These are phyloP conservation scores for Xerocomus tenax DNA, from an alignment of 1,284 basidiomycete genomes.

Conservation along the genomic window DNA sequence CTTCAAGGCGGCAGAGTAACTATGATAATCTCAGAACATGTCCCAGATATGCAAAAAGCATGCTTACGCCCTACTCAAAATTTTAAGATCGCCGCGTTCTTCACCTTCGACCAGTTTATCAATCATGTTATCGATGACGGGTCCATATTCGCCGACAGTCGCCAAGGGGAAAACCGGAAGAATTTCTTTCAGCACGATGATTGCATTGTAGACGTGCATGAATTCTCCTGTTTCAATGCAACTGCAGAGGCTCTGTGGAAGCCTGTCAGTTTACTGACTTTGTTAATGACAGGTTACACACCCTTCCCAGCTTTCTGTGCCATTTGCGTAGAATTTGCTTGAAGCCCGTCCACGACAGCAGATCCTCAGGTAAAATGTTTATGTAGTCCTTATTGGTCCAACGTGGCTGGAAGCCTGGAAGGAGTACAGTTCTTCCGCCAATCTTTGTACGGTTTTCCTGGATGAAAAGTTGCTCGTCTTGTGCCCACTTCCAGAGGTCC, in stretches of 20 bases:
- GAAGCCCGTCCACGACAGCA: slow-evolving; percentile 66
- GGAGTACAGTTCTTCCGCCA: slow-evolving; percentile 52
- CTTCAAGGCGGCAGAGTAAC: slow-evolving; percentile 64
- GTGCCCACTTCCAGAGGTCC: slow-evolving; percentile 72
- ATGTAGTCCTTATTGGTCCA: slow-evolving; percentile 41
- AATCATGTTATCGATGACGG: slow-evolving; percentile 55
- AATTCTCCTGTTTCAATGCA: slow-evolving; percentile 74
- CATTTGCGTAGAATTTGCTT: slow-evolving; percentile 71
- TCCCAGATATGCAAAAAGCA: background rate
- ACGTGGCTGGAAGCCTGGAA: slow-evolving; percentile 58
- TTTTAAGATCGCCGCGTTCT: slow-evolving; percentile 73
- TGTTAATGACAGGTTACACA: slow-evolving; percentile 22
- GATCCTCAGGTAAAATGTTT: slow-evolving; percentile 41
- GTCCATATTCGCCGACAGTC: slow-evolving; percentile 47
- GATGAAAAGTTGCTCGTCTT: slow-evolving; percentile 57
- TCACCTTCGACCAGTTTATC: slow-evolving; percentile 66
- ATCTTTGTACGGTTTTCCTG: slow-evolving; percentile 59
- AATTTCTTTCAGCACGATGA: slow-evolving; percentile 83
- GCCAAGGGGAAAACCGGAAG: slow-evolving; percentile 79
- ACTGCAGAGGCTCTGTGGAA: slow-evolving; percentile 48
- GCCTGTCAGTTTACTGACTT: slow-evolving; percentile 1
- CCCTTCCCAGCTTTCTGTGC: slow-evolving; percentile 66
- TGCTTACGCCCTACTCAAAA: slow-evolving; percentile 67
- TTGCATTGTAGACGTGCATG: slow-evolving; percentile 91
- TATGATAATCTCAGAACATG: slow-evolving; percentile 24